Conservation (phyloP, 2,329 filamentous ascomycete genomes). For the Ophiobolus disseminans region DNA sequence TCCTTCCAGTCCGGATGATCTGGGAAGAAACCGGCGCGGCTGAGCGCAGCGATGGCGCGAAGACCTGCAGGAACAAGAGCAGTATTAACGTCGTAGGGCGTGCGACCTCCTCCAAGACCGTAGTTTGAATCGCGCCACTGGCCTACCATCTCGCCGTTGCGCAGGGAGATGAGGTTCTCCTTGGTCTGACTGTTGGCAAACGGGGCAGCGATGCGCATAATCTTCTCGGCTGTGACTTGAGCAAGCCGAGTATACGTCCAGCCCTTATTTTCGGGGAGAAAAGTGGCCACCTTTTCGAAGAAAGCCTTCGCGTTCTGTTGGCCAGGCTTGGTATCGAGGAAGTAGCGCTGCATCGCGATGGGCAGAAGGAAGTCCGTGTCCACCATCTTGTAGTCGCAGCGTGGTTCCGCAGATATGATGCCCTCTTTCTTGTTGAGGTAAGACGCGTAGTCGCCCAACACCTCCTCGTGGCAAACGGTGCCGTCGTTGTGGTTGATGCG, state of each 20-base stretch:
- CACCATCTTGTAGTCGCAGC: slow-evolving; percentile 67
- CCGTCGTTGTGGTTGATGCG: slow-evolving; percentile 67
- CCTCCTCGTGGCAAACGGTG: slow-evolving; percentile 69
- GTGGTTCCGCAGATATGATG: slow-evolving; percentile 59
- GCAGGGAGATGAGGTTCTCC: slow-evolving; percentile 66
- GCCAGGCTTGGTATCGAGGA: slow-evolving; percentile 57
- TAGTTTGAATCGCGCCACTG: slow-evolving; percentile 69
- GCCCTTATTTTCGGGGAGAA: slow-evolving; percentile 60
- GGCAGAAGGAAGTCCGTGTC: slow-evolving; percentile 69
- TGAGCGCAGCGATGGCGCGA: slow-evolving; percentile 62
- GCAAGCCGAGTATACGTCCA: slow-evolving; percentile 62
- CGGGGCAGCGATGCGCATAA: slow-evolving; percentile 62
- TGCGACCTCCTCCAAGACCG: slow-evolving; percentile 66
- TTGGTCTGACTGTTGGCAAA: slow-evolving; percentile 62
- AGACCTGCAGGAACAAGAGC: slow-evolving; percentile 68
- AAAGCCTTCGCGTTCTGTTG: slow-evolving; percentile 45
- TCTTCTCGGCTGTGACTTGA: slow-evolving; percentile 62
- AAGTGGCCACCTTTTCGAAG: slow-evolving; percentile 55
- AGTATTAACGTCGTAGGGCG: slow-evolving; percentile 72
- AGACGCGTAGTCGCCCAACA: slow-evolving; percentile 70
- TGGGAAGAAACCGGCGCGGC: slow-evolving; percentile 60
- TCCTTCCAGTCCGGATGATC: slow-evolving; percentile 57
- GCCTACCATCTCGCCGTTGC: slow-evolving; percentile 62
- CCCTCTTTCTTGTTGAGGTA: slow-evolving; percentile 64
- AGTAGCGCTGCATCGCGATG: slow-evolving; percentile 65